Base-by-base conservation (phyloP, 345 rosid genomes). In the Populus tremula region DNA sequence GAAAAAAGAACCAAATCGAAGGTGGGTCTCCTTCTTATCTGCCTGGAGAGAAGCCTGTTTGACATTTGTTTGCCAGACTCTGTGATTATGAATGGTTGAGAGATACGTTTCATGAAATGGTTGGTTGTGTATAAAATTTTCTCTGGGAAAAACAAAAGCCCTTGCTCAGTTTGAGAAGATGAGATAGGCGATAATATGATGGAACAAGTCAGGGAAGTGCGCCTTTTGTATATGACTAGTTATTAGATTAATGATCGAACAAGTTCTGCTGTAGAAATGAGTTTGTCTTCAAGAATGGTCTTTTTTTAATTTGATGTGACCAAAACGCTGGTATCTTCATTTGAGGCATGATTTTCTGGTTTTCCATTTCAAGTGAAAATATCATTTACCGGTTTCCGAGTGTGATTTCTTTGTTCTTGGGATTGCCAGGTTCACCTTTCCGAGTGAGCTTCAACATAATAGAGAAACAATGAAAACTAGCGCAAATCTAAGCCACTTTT, bases 1-100 rank as follows among this genome's bases (percentile, higher is more conserved):
- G 93, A 56, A 95, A 88, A 84, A 95, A 87, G 92, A 92, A 87
- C 86, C 97, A 91, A 83, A 78, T 84, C 21, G 97, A 93, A 75
- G 93, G 97, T 69, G 96, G 98, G 43, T 89, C 98, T 47, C 91
- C 94, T 67, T 95, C 97, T 38, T 88, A 82, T 78, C 88, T 91
- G 64, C 90, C 97, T 18, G 93, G 93, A 62, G 97, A 88, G 87
- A 89, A 82, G 85, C 88, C 89, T 64, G n/a, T 87, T 54, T 90
- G 83, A 90, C 49, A 36, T 20, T 63, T 74, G 71, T 64, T 62
- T 77, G 66, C 62, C 31, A 65, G 78, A 78, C 53, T 81, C 70
- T 77, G 72, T 75, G 75, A 69, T 77, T 82, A 81, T 84, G 80
- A 70, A 84, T 79, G 72, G 77, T 80, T 76, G 68, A 73, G 85